phyloP scores from a whole-genome alignment of 495 filamentous ascomycete genomes.

The Penicillium salamii region DNA sequence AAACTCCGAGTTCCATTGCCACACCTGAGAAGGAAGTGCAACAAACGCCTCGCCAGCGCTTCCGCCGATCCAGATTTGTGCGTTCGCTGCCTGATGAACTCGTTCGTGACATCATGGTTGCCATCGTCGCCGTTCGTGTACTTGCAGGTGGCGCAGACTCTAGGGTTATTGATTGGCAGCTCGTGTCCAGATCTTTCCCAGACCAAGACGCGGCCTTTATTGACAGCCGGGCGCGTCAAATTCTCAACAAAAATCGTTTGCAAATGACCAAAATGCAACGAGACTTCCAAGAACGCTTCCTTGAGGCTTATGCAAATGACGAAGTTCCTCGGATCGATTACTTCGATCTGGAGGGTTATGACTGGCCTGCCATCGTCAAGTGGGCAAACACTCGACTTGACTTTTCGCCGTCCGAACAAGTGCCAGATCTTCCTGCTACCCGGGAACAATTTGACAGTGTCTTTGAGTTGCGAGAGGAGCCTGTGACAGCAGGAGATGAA shows the following conservation, averaged over 20 bases:
- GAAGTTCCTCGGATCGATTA: conserved; percentile 71
- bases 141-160: conserved; percentile 69
- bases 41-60: background rate
- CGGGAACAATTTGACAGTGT: conserved; percentile 47
- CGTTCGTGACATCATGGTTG: conserved; percentile 51
- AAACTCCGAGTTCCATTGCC: conserved; percentile 10
- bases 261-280: conserved; percentile 65
- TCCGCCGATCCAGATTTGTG: conserved; percentile 26
- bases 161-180: conserved; percentile 66
- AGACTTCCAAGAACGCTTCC: conserved; percentile 75
- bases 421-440: conserved; percentile 51
- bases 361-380: conserved; percentile 71
- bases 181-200: conserved; percentile 66
- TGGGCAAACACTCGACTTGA: conserved; percentile 63
- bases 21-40: conserved; percentile 9
- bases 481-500: conserved; percentile 34
- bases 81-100: conserved; percentile 24
- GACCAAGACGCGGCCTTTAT: conserved; percentile 55
- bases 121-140: conserved; percentile 70
- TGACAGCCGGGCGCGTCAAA: conserved; percentile 55
- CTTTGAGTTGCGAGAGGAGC: conserved; percentile 47
- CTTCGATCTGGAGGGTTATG: conserved; percentile 64
- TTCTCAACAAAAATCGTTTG: conserved; percentile 56
- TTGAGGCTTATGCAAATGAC: conserved; percentile 69
- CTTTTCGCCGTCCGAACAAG: conserved; percentile 33